These are phyloP conservation scores for Phytophthora tentaculata DNA, from an alignment of 352 stramenopile species.

Conservation along the genomic window DNA sequence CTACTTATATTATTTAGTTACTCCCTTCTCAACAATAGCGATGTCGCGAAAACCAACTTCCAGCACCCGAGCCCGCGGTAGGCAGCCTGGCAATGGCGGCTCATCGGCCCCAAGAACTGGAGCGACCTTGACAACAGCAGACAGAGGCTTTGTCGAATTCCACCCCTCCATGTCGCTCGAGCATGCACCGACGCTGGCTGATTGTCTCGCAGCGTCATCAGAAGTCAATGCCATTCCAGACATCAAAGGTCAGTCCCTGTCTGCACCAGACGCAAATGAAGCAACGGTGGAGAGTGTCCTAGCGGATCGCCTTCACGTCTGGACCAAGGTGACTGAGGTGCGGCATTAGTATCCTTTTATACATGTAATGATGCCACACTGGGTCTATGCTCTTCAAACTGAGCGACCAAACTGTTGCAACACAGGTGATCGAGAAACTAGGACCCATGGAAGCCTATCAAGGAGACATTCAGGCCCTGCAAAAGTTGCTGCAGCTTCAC, in stretches of 20 bases:
- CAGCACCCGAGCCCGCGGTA: not conserved
- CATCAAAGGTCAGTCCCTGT: not conserved
- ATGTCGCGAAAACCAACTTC: slow-evolving; percentile 14
- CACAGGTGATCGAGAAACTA: slow-evolving; percentile 41
- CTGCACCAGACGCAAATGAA: slow-evolving; percentile 6
- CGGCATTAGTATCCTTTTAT: not conserved
- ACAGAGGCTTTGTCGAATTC: slow-evolving; percentile 57
- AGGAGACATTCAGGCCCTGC: slow-evolving; percentile 44
- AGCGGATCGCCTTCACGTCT: slow-evolving; percentile 32
- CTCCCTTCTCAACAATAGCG: too few species aligned
- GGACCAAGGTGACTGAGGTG: slow-evolving; percentile 49
- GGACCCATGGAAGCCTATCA: slow-evolving; percentile 37
- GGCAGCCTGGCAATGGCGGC: slow-evolving; percentile 4
- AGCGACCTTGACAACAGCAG: slow-evolving; percentile 15
- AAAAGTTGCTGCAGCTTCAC: slow-evolving; percentile 61
- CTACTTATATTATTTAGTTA: too few species aligned
- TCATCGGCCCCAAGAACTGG: slow-evolving; percentile 3
- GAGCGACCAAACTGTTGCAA: not conserved
- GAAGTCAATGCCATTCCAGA: not conserved
- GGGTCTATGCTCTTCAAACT: not conserved
- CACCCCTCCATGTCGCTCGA: slow-evolving; percentile 77
- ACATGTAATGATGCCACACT: not conserved
- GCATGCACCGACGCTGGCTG: slow-evolving; percentile 31
- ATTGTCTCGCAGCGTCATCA: slow-evolving; percentile 33
- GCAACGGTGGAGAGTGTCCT: slow-evolving; percentile 34